phyloP scores from a whole-genome alignment of 1,284 basidiomycete species.

The Thecaphora thlaspeos region DNA sequence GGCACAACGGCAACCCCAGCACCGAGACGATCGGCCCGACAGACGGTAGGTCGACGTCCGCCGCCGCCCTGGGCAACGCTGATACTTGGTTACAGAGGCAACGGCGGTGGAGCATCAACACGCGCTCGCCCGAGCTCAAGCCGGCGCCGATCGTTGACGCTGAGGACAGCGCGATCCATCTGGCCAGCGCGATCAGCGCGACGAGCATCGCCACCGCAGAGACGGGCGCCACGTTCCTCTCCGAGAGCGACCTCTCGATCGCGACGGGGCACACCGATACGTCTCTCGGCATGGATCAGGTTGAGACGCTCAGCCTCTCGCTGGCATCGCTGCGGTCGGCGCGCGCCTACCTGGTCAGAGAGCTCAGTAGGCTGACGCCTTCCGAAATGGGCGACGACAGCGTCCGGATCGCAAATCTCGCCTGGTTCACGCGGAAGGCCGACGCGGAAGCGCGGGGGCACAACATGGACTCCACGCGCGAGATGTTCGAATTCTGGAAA shows the following conservation, averaged over 20 bases:
- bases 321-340: slow-evolving; percentile 38
- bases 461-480: slow-evolving; percentile 1
- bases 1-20: slow-evolving; percentile 23
- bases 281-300: slow-evolving; percentile 32
- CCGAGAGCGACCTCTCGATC: slow-evolving; percentile 18
- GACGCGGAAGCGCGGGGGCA: slow-evolving; percentile 8
- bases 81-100: slow-evolving; percentile 2
- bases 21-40: slow-evolving; percentile 23
- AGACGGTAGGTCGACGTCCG: not conserved
- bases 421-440: slow-evolving; percentile 13
- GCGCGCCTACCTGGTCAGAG: slow-evolving; percentile 29
- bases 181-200: slow-evolving; percentile 16
- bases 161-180: slow-evolving; percentile 8
- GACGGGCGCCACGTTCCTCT: slow-evolving; percentile 19
- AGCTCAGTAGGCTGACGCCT: slow-evolving; percentile 20
- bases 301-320: slow-evolving; percentile 21
- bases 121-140: not conserved
- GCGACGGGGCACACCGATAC: slow-evolving; percentile 13
- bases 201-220: slow-evolving; percentile 20
- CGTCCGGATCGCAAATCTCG: slow-evolving; percentile 21
- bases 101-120: slow-evolving; percentile 3
- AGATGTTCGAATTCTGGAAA: slow-evolving; percentile 29
- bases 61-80: not conserved
- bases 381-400: slow-evolving; percentile 15
- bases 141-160: not conserved